Evolutionary conservation across 768 basidiomycete genomes (phyloP).

Genomic region (Pleurotus sapidus): DNA sequence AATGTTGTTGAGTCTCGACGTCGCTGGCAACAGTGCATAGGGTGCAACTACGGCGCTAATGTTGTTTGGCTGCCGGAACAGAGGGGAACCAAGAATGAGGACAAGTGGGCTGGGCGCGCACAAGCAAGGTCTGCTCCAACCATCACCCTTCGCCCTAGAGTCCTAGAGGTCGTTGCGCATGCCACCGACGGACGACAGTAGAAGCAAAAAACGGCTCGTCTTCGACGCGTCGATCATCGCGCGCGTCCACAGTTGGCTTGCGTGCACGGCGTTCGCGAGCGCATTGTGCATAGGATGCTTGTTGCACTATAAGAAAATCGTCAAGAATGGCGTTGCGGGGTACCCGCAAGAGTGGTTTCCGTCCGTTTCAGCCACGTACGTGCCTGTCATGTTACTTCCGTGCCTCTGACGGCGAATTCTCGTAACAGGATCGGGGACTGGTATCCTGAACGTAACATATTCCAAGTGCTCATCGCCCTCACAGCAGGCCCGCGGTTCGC

Average conservation of each 20-base stretch:
- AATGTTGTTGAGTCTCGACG: no score
- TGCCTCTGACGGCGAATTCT: neutral
- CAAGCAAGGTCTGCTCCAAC: neutral
- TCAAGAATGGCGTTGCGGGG: conserved; percentile 78
- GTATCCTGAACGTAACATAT: conserved; percentile 82
- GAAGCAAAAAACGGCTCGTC: conserved; percentile 12
- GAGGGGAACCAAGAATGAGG: no score
- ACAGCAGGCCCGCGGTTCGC: conserved; percentile 81
- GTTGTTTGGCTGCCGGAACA: no score
- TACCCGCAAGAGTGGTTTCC: conserved; percentile 92
- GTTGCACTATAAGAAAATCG: conserved; percentile 81
- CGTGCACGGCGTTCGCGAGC: conserved; percentile 57
- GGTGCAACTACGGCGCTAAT: no score
- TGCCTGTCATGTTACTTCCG: conserved; percentile 11
- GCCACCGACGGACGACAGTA: neutral
- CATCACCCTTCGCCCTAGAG: neutral
- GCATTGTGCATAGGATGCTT: conserved; percentile 64
- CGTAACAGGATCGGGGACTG: conserved; percentile 78
- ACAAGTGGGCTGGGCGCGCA: no score
- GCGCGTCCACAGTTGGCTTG: conserved; percentile 62
- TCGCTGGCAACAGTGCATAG: no score
- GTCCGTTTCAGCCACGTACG: conserved; percentile 82
- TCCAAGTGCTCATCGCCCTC: conserved; percentile 85
- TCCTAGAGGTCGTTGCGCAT: neutral
- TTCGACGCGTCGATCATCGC: conserved; percentile 56